These are phyloP conservation scores for Solanum lycopersicoides DNA, from an alignment of 257 asterid genomes.

Conservation along the genomic window DNA sequence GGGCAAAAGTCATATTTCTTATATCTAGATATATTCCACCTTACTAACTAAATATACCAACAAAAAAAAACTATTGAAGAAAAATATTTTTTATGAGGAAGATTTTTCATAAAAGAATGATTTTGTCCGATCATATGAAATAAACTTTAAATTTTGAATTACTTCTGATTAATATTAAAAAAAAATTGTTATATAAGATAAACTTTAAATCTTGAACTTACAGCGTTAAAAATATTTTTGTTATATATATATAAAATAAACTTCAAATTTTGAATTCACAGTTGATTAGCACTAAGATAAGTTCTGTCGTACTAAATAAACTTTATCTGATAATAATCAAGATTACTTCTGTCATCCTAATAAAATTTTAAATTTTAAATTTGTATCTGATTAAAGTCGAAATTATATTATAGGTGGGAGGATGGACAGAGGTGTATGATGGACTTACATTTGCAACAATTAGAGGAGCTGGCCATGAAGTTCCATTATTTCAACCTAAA, in stretches of 20 bases:
- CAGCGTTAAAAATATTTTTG: rapidly evolving
- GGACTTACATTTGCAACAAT: slow-evolving; percentile 79
- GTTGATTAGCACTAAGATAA: neutral
- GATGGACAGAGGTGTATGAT: slow-evolving; percentile 75
- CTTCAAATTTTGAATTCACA: neutral
- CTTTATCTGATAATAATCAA: no score
- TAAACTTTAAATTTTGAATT: neutral
- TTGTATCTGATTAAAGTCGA: neutral
- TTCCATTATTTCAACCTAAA: slow-evolving; percentile 66
- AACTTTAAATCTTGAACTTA: neutral
- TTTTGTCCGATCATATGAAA: rapidly evolving
- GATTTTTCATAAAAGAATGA: neutral
- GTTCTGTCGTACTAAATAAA: neutral
- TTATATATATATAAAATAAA: neutral
- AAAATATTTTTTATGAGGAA: neutral
- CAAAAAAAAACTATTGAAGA: neutral
- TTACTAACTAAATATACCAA: no score
- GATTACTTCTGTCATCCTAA: neutral
- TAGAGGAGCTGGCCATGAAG: slow-evolving; percentile 96
- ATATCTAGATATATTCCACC: neutral
- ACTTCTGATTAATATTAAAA: rapidly evolving
- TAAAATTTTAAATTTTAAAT: neutral
- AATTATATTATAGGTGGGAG: slow-evolving; percentile 51
- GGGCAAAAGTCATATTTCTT: neutral
- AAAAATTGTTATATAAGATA: rapidly evolving